phyloP scores from a whole-genome alignment of 2,329 filamentous ascomycete species.

The Cordyceps tenuipes region DNA sequence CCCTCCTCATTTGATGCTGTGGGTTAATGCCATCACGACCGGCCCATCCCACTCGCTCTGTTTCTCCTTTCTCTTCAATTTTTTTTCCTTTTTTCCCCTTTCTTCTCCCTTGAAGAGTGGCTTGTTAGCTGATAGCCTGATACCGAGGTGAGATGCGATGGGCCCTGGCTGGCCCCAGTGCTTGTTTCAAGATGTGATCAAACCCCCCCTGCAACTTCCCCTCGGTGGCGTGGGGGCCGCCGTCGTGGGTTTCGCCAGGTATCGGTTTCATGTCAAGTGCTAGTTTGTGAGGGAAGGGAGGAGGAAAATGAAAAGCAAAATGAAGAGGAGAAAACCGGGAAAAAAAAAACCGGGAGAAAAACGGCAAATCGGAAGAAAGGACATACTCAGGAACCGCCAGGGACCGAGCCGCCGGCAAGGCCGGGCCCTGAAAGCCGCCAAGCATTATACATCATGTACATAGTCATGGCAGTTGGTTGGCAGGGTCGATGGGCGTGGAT shows the following conservation, averaged over 20 bases:
- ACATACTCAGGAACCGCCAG: too few species aligned
- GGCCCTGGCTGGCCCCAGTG: background rate
- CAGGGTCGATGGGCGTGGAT: too few species aligned
- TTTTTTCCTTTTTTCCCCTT: background rate
- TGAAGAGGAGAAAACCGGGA: background rate
- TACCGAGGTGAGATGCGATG: background rate
- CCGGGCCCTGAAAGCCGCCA: too few species aligned
- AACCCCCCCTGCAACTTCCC: background rate
- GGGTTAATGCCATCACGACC: background rate
- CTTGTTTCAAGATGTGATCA: slow-evolving; percentile 1
- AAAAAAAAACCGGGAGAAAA: background rate
- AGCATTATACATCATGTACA: too few species aligned
- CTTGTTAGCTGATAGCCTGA: background rate
- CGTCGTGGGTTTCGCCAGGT: background rate
- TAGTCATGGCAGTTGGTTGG: too few species aligned
- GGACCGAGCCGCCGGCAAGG: too few species aligned
- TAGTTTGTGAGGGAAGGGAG: background rate
- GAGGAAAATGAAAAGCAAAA: background rate
- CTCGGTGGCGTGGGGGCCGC: background rate
- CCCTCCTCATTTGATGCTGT: background rate
- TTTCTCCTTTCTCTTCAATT: background rate
- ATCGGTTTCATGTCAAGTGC: background rate
- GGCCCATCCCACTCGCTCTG: background rate
- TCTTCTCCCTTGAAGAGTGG: background rate
- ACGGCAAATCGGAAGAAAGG: background rate